A percentile compares a stretch with the other conserved stretches of the same genome.
phyloP scores from a whole-genome alignment of 305 asterid genomes.

The Solanum hybrid region DNA sequence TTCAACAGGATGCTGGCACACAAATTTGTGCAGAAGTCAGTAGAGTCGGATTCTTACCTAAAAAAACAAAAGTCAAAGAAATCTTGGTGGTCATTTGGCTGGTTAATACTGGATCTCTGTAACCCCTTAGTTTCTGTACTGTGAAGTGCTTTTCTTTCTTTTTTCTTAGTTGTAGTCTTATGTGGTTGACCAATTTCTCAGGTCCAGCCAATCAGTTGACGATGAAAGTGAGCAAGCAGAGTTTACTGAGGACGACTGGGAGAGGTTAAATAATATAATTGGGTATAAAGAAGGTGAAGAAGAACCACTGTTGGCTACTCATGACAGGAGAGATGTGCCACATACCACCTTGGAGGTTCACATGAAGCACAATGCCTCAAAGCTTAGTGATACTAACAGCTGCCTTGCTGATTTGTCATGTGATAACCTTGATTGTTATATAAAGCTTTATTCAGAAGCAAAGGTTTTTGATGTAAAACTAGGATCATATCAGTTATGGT shows the following conservation, averaged over 20 bases:
- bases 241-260: slow-evolving; percentile 88
- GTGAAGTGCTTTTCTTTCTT: slow-evolving; percentile 3
- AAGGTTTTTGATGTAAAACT: slow-evolving; percentile 67
- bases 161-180: background rate
- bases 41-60: slow-evolving; percentile 42
- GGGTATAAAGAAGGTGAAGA: slow-evolving; percentile 77
- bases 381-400: slow-evolving; percentile 56
- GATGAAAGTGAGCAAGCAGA: slow-evolving; percentile 74
- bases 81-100: slow-evolving; percentile 96
- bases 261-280: slow-evolving; percentile 74
- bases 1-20: slow-evolving; percentile 90
- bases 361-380: slow-evolving; percentile 95
- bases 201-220: slow-evolving; percentile 56
- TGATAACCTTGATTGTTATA: slow-evolving; percentile 77
- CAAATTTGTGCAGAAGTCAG: slow-evolving; percentile 82
- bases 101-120: slow-evolving; percentile 35
- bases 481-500: slow-evolving; percentile 84
- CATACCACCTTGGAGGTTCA: slow-evolving; percentile 68
- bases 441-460: slow-evolving; percentile 68
- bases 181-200: slow-evolving; percentile 24
- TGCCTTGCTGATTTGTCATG: slow-evolving; percentile 94
- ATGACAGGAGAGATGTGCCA: slow-evolving; percentile 45
- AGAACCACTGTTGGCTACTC: slow-evolving; percentile 34
- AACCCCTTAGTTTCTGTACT: slow-evolving; percentile 7
- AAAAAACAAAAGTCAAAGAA: slow-evolving; percentile 53